These are phyloP conservation scores for Bidens hawaiensis DNA, from an alignment of 140 eudicot species.

Conservation along the genomic window DNA sequence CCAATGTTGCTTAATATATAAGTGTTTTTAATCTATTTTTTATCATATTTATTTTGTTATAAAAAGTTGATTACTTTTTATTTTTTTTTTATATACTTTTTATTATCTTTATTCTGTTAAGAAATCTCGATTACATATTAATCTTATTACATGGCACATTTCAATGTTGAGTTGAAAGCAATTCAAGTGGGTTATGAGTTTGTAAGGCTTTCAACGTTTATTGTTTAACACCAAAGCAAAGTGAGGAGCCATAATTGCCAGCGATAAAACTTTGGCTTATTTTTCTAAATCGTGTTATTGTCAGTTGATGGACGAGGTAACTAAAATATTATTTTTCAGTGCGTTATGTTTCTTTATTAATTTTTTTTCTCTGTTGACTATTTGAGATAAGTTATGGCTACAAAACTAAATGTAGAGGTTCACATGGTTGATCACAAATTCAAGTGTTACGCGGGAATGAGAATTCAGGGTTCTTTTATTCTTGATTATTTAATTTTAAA, in stretches of 20 bases:
- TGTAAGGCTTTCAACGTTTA: conserved; percentile 30
- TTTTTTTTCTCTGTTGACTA: neutral
- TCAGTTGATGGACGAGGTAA: conserved; percentile 38
- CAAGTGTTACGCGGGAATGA: conserved; percentile 43
- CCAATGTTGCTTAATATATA: conserved; percentile 62
- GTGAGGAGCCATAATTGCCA: conserved; percentile 55
- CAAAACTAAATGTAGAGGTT: conserved; percentile 29
- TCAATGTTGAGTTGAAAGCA: conserved; percentile 29
- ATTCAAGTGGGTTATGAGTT: conserved; percentile 50
- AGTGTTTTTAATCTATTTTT: conserved; percentile 12
- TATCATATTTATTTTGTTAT: neutral
- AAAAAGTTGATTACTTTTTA: conserved; percentile 1
- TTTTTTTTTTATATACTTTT: too few relatives aligned
- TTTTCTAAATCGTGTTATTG: conserved; percentile 48
- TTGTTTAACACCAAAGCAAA: conserved; percentile 27
- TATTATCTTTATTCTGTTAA: too few relatives aligned
- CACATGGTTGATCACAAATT: conserved; percentile 41
- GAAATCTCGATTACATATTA: too few relatives aligned
- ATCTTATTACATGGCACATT: conserved; percentile 11
- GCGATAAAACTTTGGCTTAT: conserved; percentile 87
- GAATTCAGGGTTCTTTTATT: conserved; percentile 49
- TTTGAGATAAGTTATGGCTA: conserved; percentile 38
- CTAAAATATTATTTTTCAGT: conserved; percentile 4
- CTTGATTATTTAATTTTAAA: too few relatives aligned
- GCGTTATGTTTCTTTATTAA: neutral